These are phyloP conservation scores for Plasmodium gonderi DNA, from an alignment of 169 alveolate genomes.

Conservation along the genomic window DNA sequence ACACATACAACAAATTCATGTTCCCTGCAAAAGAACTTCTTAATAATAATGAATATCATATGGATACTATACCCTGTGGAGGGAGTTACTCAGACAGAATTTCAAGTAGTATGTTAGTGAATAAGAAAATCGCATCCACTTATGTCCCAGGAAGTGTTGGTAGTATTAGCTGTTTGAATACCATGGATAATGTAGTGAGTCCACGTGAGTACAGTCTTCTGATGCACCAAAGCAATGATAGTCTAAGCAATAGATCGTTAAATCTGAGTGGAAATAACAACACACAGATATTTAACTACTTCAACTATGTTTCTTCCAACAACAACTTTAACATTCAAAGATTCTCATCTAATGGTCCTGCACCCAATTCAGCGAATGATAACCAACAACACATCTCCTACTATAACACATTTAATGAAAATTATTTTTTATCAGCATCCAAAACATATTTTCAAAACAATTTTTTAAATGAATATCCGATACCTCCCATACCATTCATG, in stretches of 20 bases:
- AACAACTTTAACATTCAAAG: conserved; percentile 8
- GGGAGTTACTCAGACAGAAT: neutral
- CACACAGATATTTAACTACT: conserved; percentile 22
- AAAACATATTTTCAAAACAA: conserved; percentile 19
- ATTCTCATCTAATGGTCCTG: neutral
- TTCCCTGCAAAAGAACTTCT: neutral
- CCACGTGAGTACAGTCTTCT: neutral
- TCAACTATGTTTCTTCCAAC: conserved; percentile 32
- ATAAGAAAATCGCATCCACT: no score
- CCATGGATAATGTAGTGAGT: neutral
- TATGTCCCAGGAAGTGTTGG: neutral
- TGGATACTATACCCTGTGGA: neutral
- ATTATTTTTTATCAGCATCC: conserved; percentile 11
- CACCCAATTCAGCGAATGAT: neutral
- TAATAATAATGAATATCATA: conserved; percentile 1
- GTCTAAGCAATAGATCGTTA: neutral
- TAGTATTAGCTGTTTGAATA: neutral
- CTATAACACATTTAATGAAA: conserved; percentile 21
- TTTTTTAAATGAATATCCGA: conserved; percentile 25
- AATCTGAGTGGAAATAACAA: neutral
- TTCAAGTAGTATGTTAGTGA: neutral
- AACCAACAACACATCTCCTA: conserved; percentile 25
- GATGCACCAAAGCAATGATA: neutral
- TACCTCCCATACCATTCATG: neutral
- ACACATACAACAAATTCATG: conserved; percentile 2